Percentiles rank a stretch among this genome's conserved stretches.
These are phyloP conservation scores for Hypoxylon sp. DNA, from an alignment of 2,329 filamentous ascomycete genomes.

Conservation along the genomic window DNA sequence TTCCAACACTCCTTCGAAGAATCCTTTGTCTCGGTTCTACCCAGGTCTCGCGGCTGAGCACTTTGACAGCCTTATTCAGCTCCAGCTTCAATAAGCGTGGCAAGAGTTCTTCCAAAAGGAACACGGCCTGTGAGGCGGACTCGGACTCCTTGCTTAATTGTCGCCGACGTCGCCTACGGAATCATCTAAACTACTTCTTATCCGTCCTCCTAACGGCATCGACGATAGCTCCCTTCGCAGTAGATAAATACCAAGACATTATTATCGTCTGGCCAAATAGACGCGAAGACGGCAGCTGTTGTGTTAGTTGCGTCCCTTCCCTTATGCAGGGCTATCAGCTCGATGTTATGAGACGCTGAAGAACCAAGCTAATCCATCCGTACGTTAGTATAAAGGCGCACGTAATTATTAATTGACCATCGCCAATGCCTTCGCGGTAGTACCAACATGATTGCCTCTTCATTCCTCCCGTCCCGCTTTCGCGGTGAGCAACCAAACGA, in stretches of 20 bases:
- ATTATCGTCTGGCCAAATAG: background rate
- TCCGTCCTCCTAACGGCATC: background rate
- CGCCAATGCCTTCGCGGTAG: conserved; percentile 55
- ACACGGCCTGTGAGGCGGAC: background rate
- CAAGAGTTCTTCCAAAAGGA: background rate
- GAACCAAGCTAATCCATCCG: background rate
- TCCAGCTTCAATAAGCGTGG: conserved; percentile 6
- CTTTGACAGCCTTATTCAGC: conserved; percentile 15
- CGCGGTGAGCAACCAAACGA: conserved; percentile 68
- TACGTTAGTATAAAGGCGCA: background rate
- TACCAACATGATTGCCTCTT: conserved; percentile 65
- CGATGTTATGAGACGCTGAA: background rate
- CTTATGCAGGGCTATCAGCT: background rate
- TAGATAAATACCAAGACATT: background rate
- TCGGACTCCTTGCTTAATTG: background rate
- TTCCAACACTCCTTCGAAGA: conserved; percentile 23
- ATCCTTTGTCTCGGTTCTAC: conserved; percentile 26
- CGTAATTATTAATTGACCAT: conserved; percentile 3
- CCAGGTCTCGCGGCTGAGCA: conserved; percentile 13
- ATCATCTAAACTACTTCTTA: background rate
- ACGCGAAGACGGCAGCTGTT: background rate
- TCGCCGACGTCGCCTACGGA: conserved; percentile 13
- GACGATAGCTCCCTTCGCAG: background rate
- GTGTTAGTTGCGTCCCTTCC: background rate
- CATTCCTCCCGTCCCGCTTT: conserved; percentile 71